These are phyloP conservation scores for Larix sibirica DNA, from an alignment of 83 land plant species.

Conservation along the genomic window DNA sequence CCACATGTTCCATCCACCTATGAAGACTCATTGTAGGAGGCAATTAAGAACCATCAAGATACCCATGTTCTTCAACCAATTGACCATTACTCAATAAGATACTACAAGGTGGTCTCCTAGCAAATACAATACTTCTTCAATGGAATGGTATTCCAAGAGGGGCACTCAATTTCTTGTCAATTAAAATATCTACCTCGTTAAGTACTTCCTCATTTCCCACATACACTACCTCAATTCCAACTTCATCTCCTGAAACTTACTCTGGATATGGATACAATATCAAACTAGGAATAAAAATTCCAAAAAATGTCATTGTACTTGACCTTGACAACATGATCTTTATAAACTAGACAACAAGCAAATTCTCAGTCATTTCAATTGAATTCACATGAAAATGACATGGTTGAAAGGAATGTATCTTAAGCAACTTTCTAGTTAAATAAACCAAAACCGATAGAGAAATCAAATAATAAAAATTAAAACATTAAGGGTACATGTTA, in stretches of 20 bases:
- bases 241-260: conserved; percentile 18
- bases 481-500: too few relatives aligned
- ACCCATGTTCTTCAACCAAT: conserved; percentile 6
- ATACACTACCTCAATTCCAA: conserved; percentile 14
- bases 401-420: too few relatives aligned
- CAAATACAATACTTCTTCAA: conserved; percentile 48
- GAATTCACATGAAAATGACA: too few relatives aligned
- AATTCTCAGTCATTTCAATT: too few relatives aligned
- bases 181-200: conserved; percentile 10
- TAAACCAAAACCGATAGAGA: too few relatives aligned
- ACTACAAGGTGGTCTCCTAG: conserved; percentile 19
- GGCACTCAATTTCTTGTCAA: conserved; percentile 40
- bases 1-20: conserved; percentile 62
- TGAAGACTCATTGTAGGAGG: conserved; percentile 46
- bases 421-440: too few relatives aligned
- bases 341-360: too few relatives aligned
- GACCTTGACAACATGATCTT: too few relatives aligned
- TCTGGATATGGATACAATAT: neutral
- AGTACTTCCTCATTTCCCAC: conserved; percentile 30
- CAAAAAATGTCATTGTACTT: too few relatives aligned
- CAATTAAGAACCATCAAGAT: conserved; percentile 33
- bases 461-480: too few relatives aligned
- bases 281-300: too few relatives aligned
- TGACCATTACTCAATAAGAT: neutral
- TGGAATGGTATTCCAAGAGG: conserved; percentile 79